Base-by-base conservation (phyloP, 768 basidiomycete genomes). In the Ramaria rubella region DNA sequence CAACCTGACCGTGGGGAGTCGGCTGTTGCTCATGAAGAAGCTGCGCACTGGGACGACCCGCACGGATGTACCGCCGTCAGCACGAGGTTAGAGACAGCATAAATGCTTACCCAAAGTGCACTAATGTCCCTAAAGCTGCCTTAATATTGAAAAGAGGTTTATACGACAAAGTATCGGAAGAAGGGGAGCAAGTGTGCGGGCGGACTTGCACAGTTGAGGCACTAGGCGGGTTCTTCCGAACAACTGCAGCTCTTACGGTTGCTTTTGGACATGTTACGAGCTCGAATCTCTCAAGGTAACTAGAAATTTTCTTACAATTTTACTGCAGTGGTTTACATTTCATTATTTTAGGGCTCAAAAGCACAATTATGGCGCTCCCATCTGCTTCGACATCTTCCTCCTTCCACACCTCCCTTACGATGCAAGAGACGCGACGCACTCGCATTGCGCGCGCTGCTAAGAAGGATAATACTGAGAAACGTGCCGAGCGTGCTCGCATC, bases 401-500 rank as follows among this genome's bases (percentile, higher is more conserved):
- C 1, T 56, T 56, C 42, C 55, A 56, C 33, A 56, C 44, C 27
- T 56, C 55, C 17, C 15, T 4, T 29, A 23, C 43, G n/a, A 33
- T 15, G 33, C 43, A 49, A 19, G 64, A 66, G 51, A 63, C 64
- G 4, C 56, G 60, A 12, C 61, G 62, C 1, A 64, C 62, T 49
- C 61, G 62, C 48, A 59, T 62, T 43, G 64, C 71, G 1, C 70
- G 69, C 17, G 51, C 66, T n/a, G 61, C 62, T 19, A 69, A 68
- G 60, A 64, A 68, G 54, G 60, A 64, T 8, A 68, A 69, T 58
- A 57, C 68, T 48, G 73, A 70, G 58, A 74, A 77, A 59, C 76
- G 77, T 58, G 74, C 72, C 31, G 74, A 76, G 61, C 73, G 72
- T 53, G 63, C 59, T 59, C 67, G 69, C 56, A 64, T 64, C 49